Conservation (phyloP, 202 grass and related monocot species). For the Carex arenaria region DNA sequence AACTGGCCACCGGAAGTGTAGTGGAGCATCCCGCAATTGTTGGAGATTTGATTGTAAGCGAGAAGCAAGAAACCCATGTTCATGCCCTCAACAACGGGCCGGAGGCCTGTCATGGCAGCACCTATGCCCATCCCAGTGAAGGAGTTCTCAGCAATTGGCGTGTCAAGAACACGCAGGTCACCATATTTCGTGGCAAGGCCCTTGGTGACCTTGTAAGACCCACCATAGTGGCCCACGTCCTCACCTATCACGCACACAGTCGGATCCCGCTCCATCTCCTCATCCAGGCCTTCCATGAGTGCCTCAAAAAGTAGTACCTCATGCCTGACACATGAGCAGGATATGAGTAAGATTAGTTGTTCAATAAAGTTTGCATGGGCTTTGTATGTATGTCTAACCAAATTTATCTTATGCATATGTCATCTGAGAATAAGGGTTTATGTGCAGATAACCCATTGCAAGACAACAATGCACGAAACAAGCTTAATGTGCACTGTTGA, state of each 20-base stretch:
- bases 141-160: slow-evolving; percentile 86
- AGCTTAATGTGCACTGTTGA: neutral
- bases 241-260: slow-evolving; percentile 75
- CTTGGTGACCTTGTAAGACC: slow-evolving; percentile 85
- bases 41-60: slow-evolving; percentile 89
- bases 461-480: neutral
- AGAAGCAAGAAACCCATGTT: slow-evolving; percentile 93
- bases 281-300: slow-evolving; percentile 65
- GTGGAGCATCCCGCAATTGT: slow-evolving; percentile 93
- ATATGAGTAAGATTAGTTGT: neutral
- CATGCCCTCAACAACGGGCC: slow-evolving; percentile 80
- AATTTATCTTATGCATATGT: neutral
- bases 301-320: slow-evolving; percentile 73
- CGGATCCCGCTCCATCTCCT: slow-evolving; percentile 77
- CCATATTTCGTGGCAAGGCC: slow-evolving; percentile 66
- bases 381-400: neutral
- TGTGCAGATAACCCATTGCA: neutral
- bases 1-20: slow-evolving; percentile 88
- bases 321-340: slow-evolving; percentile 43
- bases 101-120: slow-evolving; percentile 66
- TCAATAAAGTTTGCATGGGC: neutral
- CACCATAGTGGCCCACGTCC: slow-evolving; percentile 78
- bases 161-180: slow-evolving; percentile 78
- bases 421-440: neutral
- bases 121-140: slow-evolving; percentile 60